Evolutionary conservation across 306 rosid genomes (phyloP), one percentile per base, ranked within the genome.

Genomic region (Oemleria cerasiformis): DNA sequence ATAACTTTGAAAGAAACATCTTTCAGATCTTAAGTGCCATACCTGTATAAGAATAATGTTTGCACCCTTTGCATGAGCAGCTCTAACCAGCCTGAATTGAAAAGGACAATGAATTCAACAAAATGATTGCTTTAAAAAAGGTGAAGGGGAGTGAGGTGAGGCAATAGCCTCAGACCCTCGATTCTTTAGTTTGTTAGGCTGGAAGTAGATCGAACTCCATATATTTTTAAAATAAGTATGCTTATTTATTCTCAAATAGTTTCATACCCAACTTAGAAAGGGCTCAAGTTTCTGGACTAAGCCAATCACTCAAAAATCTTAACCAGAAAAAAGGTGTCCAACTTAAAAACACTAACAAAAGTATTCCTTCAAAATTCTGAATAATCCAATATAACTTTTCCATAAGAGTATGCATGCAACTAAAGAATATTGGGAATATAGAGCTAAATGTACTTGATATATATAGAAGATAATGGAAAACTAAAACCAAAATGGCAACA

Each of bases 1-100:
- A 12, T 41, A 12, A 13, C 42, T 2, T 38, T 12, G 8, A 36
- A 7, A 48, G 23, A 9, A 39, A 6, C 7, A 11, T 44, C 23
- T 53, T 38, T 41, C 50, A 6, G 39, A 42, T 51, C 10, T 7
- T 15, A 23, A 40, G 48, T 53, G n/a, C 9, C 85, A 62, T 51
- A 91, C 98, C 93, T 94, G 98, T 78, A 94, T 85, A 44, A 94
- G 97, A 77, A 94, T 74, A 48, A 94, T 89, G 75, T 86, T 87
- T 48, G 97, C 97, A 58, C 98, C 98, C 69, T 77, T 80, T 21
- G 82, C 79, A 82, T 94, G 96, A 65, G 96, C 97, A 73, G 78
- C 90, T 91, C 97, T 83, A 75, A 94, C 88, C 49, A 91, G 81
- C 84, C 98, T 94, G 92, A 74, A 83, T 3, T 60, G 39, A 65